phyloP scores from a whole-genome alignment of 805 yeast species.

The Barnettozyma wickerhamii region DNA sequence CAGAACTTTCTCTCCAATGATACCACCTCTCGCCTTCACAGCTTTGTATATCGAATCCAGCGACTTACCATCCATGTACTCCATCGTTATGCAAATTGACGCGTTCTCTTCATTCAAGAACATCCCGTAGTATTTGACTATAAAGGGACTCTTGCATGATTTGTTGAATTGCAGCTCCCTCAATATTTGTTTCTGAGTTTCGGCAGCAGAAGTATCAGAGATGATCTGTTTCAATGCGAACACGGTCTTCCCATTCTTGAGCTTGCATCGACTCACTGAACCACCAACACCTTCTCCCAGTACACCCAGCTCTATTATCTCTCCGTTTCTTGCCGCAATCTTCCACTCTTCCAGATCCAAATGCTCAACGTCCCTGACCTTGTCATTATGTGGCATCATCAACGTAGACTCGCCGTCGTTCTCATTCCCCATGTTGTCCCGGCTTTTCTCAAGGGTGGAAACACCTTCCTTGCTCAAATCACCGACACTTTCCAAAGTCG shows the following conservation, averaged over 20 bases:
- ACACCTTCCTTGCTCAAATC: too few relatives aligned
- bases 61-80: conserved; percentile 91
- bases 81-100: conserved; percentile 93
- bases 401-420: conserved; percentile 10
- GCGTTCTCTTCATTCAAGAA: conserved; percentile 72
- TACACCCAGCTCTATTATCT: conserved; percentile 62
- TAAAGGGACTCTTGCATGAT: conserved; percentile 74
- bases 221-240: conserved; percentile 72
- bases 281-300: conserved; percentile 97
- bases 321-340: conserved; percentile 47
- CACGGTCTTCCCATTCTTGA: conserved; percentile 52
- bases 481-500: neutral
- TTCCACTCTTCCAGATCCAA: conserved; percentile 78
- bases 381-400: neutral
- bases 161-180: conserved; percentile 88
- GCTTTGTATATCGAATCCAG: conserved; percentile 86
- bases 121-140: conserved; percentile 91
- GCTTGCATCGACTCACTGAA: conserved; percentile 72
- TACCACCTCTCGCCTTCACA: conserved; percentile 67
- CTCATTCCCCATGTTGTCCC: neutral
- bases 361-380: conserved; percentile 41
- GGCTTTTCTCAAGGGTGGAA: too few relatives aligned
- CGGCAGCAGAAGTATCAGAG: conserved; percentile 57
- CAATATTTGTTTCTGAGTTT: conserved; percentile 82
- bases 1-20: conserved; percentile 88